Conservation (phyloP, 495 filamentous ascomycete genomes). For the Penicillium ochrochloron region DNA sequence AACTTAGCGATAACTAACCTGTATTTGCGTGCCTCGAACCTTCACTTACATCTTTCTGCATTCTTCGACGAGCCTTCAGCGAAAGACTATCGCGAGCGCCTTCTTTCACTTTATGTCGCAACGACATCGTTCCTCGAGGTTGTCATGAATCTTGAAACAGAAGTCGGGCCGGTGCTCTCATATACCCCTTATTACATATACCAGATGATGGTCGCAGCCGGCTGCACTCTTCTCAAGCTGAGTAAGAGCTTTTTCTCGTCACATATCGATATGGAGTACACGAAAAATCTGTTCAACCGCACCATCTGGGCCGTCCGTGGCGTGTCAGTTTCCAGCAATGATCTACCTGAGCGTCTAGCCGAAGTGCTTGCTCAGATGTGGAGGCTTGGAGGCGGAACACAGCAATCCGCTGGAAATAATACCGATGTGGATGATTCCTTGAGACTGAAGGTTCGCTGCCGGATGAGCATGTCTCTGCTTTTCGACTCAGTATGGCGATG, state of each 20-base stretch:
- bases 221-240: conserved; percentile 83
- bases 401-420: conserved; percentile 34
- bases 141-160: conserved; percentile 64
- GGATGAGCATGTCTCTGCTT: conserved; percentile 92
- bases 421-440: conserved; percentile 67
- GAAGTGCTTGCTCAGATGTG: conserved; percentile 93
- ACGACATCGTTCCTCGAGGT: conserved; percentile 75
- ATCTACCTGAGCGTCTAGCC: conserved; percentile 81
- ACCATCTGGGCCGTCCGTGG: conserved; percentile 77
- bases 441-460: conserved; percentile 82
- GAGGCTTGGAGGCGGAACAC: conserved; percentile 67
- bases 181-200: conserved; percentile 86
- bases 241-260: conserved; percentile 78
- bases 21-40: conserved; percentile 75
- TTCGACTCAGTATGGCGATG: conserved; percentile 94
- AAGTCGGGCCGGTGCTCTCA: conserved; percentile 57
- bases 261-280: conserved; percentile 74
- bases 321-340: conserved; percentile 81
- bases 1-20: conserved; percentile 66
- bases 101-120: conserved; percentile 77
- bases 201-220: conserved; percentile 89
- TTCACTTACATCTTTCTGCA: conserved; percentile 83
- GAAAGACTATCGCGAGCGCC: conserved; percentile 74
- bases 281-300: conserved; percentile 71
- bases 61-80: conserved; percentile 84